A percentile compares a stretch with the other conserved stretches of the same genome.
Conservation (phyloP, 768 basidiomycete species). For the Candolleomyces efflorescens region DNA sequence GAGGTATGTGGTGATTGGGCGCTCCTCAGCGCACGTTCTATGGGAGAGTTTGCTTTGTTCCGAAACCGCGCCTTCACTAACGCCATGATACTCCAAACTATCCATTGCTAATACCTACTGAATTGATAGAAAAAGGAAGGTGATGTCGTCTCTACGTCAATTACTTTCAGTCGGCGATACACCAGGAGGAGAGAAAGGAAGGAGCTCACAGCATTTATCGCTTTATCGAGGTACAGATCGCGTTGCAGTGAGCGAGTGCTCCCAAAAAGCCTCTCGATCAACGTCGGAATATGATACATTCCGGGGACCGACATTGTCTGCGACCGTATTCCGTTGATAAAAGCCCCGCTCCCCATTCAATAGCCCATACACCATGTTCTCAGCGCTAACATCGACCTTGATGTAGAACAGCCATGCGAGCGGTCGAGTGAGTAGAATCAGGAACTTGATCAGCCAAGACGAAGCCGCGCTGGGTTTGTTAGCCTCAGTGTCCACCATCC, state of each 20-base stretch:
- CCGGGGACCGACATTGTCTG: conserved; percentile 18
- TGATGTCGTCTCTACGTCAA: no score
- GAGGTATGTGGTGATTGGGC: no score
- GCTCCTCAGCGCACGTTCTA: no score
- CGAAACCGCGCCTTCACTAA: no score
- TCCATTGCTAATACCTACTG: no score
- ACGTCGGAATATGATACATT: conserved; percentile 14
- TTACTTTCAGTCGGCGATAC: no score
- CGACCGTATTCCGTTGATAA: conserved; percentile 13
- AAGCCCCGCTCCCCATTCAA: conserved; percentile 20
- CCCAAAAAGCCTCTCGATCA: conserved; percentile 14
- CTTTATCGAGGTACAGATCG: not conserved
- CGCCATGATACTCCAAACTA: no score
- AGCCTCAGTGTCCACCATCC: conserved; percentile 29
- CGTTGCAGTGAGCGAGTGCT: conserved; percentile 13
- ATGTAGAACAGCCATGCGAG: conserved; percentile 19
- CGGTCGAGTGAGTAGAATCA: conserved; percentile 15
- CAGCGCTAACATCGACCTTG: conserved; percentile 20
- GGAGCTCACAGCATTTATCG: not conserved
- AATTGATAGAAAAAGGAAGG: no score
- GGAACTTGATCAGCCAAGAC: conserved; percentile 13
- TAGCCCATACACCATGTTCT: conserved; percentile 28
- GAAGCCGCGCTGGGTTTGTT: conserved; percentile 3
- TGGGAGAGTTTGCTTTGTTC: no score
- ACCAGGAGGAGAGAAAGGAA: no score